Conservation (phyloP, 371 early-diverging fungal genomes). For the Mortierella sp. region DNA sequence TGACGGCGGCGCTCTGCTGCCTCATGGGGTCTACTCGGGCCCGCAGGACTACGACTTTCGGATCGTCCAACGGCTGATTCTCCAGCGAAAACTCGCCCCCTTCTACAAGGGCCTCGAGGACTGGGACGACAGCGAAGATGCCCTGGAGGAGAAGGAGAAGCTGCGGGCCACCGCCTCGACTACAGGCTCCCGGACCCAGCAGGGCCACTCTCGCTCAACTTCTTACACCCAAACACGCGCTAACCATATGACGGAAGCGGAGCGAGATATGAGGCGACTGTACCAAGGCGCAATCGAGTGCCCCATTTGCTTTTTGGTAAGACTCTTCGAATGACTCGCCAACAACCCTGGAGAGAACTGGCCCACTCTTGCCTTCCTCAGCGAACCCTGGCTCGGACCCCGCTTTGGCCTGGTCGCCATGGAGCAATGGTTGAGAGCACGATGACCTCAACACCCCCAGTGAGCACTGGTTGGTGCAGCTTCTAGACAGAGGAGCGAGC, state of each 20-base stretch:
- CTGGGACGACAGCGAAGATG: conserved; percentile 63
- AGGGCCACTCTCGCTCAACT: not conserved
- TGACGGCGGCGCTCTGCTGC: conserved; percentile 78
- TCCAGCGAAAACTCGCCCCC: conserved; percentile 81
- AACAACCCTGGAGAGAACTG: too few relatives aligned
- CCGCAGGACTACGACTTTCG: conserved; percentile 83
- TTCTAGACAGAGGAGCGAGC: too few relatives aligned
- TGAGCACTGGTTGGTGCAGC: not conserved
- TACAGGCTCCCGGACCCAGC: not conserved
- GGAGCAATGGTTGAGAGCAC: conserved; percentile 17
- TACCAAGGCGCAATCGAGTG: conserved; percentile 85
- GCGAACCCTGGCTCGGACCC: too few relatives aligned
- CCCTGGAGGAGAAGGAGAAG: conserved; percentile 34
- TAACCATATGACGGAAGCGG: conserved; percentile 19
- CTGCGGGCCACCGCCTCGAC: not conserved
- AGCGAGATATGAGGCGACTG: conserved; percentile 54
- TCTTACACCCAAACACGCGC: not conserved
- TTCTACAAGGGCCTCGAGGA: conserved; percentile 86
- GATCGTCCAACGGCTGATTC: conserved; percentile 80
- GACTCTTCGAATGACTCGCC: conserved; percentile 1
- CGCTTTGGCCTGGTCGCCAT: too few relatives aligned
- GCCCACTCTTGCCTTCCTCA: too few relatives aligned
- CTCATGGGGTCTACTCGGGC: conserved; percentile 79
- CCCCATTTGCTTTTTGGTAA: conserved; percentile 93
- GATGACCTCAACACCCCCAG: conserved; percentile 28